Conservation (phyloP, 2,329 filamentous ascomycete genomes). For the Colletotrichum falcatum region DNA sequence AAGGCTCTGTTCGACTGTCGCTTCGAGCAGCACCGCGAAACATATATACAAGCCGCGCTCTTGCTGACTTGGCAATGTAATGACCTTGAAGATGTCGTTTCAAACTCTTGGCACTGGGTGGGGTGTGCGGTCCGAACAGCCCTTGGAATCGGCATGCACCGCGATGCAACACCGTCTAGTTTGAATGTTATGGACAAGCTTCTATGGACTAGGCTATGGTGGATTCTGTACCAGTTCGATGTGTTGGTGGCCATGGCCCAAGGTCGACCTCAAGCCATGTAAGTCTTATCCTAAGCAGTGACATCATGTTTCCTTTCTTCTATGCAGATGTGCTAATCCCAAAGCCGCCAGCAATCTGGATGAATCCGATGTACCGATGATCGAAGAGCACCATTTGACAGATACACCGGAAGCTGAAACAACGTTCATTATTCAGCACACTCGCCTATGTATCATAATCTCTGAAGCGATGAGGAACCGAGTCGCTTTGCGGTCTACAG, state of each 20-base stretch:
- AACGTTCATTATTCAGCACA: conserved; percentile 60
- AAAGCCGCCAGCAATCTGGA: conserved; percentile 54
- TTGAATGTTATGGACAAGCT: conserved; percentile 50
- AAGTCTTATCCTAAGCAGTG: conserved; percentile 23
- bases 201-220: conserved; percentile 55
- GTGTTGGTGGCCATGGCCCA: conserved; percentile 54
- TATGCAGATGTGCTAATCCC: not conserved
- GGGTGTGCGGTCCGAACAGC: conserved; percentile 64
- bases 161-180: conserved; percentile 48
- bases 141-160: conserved; percentile 65
- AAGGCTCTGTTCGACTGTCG: conserved; percentile 66
- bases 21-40: conserved; percentile 64
- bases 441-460: conserved; percentile 63
- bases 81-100: conserved; percentile 65
- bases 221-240: conserved; percentile 56
- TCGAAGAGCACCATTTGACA: conserved; percentile 59
- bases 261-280: conserved; percentile 64
- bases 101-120: conserved; percentile 65
- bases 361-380: conserved; percentile 61
- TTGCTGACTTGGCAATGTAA: conserved; percentile 68
- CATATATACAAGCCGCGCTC: conserved; percentile 65
- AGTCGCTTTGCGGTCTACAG: conserved; percentile 34
- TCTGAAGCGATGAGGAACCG: conserved; percentile 51
- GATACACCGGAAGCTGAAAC: conserved; percentile 53
- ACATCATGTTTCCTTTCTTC: not conserved